Conservation (phyloP, 768 basidiomycete genomes). For the Boletus vinaceobasis region DNA sequence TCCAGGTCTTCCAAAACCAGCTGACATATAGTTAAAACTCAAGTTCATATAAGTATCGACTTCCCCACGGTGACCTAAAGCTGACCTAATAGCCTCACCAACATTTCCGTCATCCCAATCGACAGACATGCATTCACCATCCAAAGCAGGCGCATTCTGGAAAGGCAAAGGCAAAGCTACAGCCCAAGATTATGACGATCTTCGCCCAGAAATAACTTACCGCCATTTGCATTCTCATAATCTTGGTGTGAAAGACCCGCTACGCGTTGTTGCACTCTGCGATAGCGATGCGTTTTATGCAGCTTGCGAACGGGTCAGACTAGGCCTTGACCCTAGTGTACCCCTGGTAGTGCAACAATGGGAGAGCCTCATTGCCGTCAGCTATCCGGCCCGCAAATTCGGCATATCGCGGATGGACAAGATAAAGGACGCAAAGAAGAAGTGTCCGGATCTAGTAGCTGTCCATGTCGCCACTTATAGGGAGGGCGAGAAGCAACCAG, state of each 20-base stretch:
- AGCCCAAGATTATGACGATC: conserved; percentile 52
- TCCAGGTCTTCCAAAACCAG: too few relatives aligned
- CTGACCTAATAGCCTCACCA: neutral
- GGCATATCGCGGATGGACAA: conserved; percentile 93
- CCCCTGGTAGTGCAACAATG: conserved; percentile 88
- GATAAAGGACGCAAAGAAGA: conserved; percentile 75
- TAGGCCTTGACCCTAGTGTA: conserved; percentile 55
- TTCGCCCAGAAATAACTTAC: conserved; percentile 71
- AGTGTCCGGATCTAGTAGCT: conserved; percentile 78
- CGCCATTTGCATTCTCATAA: conserved; percentile 69
- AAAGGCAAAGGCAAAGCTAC: conserved; percentile 57
- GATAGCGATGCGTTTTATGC: conserved; percentile 86
- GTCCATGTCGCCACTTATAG: conserved; percentile 96
- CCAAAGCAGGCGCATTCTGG: conserved; percentile 29
- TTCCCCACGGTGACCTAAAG: neutral
- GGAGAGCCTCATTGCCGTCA: conserved; percentile 89
- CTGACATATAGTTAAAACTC: too few relatives aligned
- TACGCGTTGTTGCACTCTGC: conserved; percentile 84
- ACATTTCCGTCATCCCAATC: neutral
- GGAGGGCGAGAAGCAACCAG: conserved; percentile 81
- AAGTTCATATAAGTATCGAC: neutral
- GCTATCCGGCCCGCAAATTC: conserved; percentile 89
- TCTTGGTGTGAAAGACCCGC: conserved; percentile 68
- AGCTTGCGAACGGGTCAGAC: conserved; percentile 81
- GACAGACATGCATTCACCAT: conserved; percentile 17